Base-by-base conservation (phyloP, 768 basidiomycete species). In the Cystobasidium onofrii region DNA sequence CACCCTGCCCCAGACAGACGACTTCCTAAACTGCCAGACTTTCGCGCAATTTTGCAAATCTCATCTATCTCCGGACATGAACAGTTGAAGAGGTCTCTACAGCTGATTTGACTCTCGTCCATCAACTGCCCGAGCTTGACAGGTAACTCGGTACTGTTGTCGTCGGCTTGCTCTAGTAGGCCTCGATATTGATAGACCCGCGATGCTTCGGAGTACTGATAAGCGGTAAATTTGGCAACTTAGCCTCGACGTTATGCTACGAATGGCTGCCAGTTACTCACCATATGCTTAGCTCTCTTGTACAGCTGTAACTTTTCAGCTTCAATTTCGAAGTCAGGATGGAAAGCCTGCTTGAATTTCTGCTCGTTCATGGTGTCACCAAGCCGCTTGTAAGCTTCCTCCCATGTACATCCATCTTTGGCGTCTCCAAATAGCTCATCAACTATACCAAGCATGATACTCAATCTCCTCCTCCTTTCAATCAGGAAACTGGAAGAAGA, bases 151-250 rank as follows among this genome's bases (percentile, higher is more conserved):
- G 36, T 44, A 41, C 50, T 39, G 46, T 64, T 57, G 20, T 77
- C 79, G 7, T 76, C 64, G 1, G 84, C 80, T 17, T 80, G 81
- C 25, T 82, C 81, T 57, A 89, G 83, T 79, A 87, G 81, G 61
- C 86, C 83, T 73, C 89, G 86, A 83, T 92, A 92, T 77, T 86
- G 84, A 44, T 92, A 85, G 4, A 94, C 92, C 18, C 90, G 87
- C 6, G 31, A 29, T 15, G 90, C 88, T 82, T 94, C 93, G 4
- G 86, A 84, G 80, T 88, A 86, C 77, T 78, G 75, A 39, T 9
- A 12, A 46, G 17, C 13, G 13, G 25, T 23, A 13, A 27, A 29
- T n/a, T 27, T 2, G 18, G 36, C 20, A 20, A 27, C 6, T 12
- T 20, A 15, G 31, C 6, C 27, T 60, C 23, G 6, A 29, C 15